Base-by-base conservation (phyloP, 768 basidiomycete species). In the Coprinopsis strossmayeri region DNA sequence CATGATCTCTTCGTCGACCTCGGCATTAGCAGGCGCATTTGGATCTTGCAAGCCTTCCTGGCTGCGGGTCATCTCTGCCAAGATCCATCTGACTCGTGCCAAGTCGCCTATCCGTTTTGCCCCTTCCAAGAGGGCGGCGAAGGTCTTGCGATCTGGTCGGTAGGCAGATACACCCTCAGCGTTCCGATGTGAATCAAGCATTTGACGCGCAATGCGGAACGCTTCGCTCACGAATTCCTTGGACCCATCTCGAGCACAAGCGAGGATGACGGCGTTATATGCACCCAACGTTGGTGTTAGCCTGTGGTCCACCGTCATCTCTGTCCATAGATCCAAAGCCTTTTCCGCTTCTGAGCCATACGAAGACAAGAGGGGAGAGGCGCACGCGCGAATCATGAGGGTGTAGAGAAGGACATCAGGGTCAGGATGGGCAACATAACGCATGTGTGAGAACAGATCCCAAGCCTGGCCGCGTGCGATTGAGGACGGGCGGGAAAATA, bases 371-470 rank as follows among this genome's bases (percentile, higher is more conserved):
- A 72, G 58, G 3, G 76, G 69, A 3, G 74, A 72, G 0, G 85
- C 85, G 53, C 94, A 97, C 0, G 91, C 87, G 3, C 77, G 76
- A 56, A 99, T 91, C 92, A 99, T 96, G 28, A 78, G 61, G 0
- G 82, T 77, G 66, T 91, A 98, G 5, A 94, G 70, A 20, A 73
- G 64, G 12, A 71, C 71, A 53, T 87, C 81, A 0, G 94, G 93
- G 2, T 69, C 68, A 0, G 91, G 83, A 61, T 98, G 92, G 1
- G 95, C 91, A 12, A 90, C 88, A 52, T 96, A 93, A 39, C 95
- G 89, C 89, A 96, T 94, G 64, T 99, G 95, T 1, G 87, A 72
- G 63, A 91, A 97, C 34, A 97, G 77, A 59, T 98, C 91, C 91
- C 91, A 96, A 2, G 89, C 94, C 52, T 90, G 84, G 0, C 88